Evolutionary conservation across 352 stramenopile genomes (phyloP).

Genomic region (Pythium insidiosum): DNA sequence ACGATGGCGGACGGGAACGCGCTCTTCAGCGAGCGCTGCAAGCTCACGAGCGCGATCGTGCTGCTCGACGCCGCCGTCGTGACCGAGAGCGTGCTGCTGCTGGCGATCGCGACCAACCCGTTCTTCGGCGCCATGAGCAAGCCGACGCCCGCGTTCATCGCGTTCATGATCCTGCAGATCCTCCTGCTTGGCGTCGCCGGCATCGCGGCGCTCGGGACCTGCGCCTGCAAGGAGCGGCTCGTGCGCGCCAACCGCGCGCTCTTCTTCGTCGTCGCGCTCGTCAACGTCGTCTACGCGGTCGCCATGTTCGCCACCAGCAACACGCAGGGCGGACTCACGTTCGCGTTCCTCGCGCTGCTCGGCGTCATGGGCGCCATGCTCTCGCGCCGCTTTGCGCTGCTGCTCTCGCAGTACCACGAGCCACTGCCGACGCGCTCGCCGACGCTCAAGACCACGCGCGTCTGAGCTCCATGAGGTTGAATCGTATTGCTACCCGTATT

Average conservation of each 20-base stretch:
- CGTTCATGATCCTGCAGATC: constrained; percentile 28
- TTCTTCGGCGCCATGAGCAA: constrained; percentile 24
- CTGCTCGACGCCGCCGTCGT: constrained; percentile 22
- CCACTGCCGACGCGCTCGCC: constrained; percentile 21
- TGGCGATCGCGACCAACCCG: constrained; percentile 20
- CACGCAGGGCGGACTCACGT: constrained; percentile 4
- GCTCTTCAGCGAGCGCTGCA: constrained; percentile 17
- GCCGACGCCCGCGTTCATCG: constrained; percentile 18
- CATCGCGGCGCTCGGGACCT: constrained; percentile 19
- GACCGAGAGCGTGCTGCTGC: constrained; percentile 21
- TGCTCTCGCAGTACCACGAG: constrained; percentile 10
- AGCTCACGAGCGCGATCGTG: constrained; percentile 21
- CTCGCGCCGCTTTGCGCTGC: constrained; percentile 13
- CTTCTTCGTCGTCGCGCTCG: constrained; percentile 16
- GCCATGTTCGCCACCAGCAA: constrained; percentile 13
- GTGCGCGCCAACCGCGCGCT: constrained; percentile 16
- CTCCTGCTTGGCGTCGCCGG: constrained; percentile 16
- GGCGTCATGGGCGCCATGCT: constrained; percentile 17
- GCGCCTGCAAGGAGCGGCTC: constrained; percentile 15
- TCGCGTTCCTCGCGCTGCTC: constrained; percentile 9
- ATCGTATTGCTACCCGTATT: neutral
- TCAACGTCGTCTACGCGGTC: constrained; percentile 17
- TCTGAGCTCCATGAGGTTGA: constrained; percentile 1
- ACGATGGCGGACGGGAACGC: too few species aligned
- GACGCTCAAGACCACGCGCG: constrained; percentile 16